Base-by-base conservation (phyloP, 83 land plant genomes). In the Picea mariana region DNA sequence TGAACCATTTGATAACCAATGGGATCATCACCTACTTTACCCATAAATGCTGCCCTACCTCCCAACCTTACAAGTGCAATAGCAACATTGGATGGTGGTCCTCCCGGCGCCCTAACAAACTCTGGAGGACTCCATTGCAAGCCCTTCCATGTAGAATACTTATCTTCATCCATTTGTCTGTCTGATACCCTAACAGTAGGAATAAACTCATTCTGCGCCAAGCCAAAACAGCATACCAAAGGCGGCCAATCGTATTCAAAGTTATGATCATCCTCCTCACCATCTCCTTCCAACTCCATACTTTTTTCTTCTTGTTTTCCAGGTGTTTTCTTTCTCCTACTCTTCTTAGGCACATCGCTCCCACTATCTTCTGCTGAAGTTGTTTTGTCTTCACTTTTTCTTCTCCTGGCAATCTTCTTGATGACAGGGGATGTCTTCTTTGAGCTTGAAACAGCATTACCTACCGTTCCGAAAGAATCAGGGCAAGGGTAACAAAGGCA, bases 91-190 rank as follows among this genome's bases (percentile, higher is more conserved):
- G 92, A 91, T 23, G 97, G 88, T 38, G 95, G 84, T 20, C 97
- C 95, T 17, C 99, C 97, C 9, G 98, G 95, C 2, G 93, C 93
- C 76, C 99, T 65, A 2, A 79, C 94, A 84, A 97, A 97, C 86
- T 95, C 99, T 62, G 99, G 99, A 34, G 99, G 98, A 38, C 83
- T 86, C 99, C 99, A 97, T 62, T 97, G 99, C 62, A 97, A 83
- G 77, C 81, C 82, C 80, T 97, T 97, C 99, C 99, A 97, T 24
- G 90, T 80, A 9, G 98, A 95, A 87, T 97, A 97, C 24, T 81
- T 89, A 71, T 97, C 99, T 31, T 88, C 91, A 78, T 97, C 87
- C 94, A 91, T 88, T 82, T 87, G 95, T 64, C 66, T 79, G 3
- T 88, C 89, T 17, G 86, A 86, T 15, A 93, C 93, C 62, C 94